phyloP scores from a whole-genome alignment of 106 monocot species.

The Dioscorea zingiberensis region DNA sequence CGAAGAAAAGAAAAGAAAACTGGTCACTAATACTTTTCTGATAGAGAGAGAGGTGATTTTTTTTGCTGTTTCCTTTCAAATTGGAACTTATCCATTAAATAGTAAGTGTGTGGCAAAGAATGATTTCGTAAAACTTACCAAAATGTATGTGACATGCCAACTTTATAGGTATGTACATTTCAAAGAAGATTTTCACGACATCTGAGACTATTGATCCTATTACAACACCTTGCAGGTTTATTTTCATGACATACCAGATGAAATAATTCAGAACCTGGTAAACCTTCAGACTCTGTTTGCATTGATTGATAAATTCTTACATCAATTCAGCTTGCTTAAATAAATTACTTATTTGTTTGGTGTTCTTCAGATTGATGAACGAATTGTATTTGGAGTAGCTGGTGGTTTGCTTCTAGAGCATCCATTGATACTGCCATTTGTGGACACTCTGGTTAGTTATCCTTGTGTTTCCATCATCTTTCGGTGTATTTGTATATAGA shows the following conservation, averaged over 20 bases:
- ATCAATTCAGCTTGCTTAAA: not conserved
- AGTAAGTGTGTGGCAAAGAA: not conserved
- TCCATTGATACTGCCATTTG: slow-evolving; percentile 69
- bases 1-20: no score
- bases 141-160: not conserved
- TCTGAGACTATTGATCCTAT: no score
- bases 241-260: slow-evolving; percentile 88
- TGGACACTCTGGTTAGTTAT: slow-evolving; percentile 69
- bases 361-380: slow-evolving; percentile 57
- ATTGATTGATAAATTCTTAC: not conserved
- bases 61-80: no score
- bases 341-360: not conserved
- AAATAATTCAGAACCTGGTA: slow-evolving; percentile 72
- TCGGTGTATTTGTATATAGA: no score
- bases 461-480: not conserved
- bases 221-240: slow-evolving; percentile 51
- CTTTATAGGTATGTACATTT: no score
- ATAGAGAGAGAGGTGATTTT: no score
- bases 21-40: no score
- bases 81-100: no score
- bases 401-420: slow-evolving; percentile 82
- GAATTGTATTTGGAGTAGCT: slow-evolving; percentile 71
- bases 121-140: not conserved
- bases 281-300: not conserved
- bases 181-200: no score